Evolutionary conservation across 139 green algal species (phyloP), one percentile per base, ranked within the genome.

Genomic region (Chlorella sp.): DNA sequence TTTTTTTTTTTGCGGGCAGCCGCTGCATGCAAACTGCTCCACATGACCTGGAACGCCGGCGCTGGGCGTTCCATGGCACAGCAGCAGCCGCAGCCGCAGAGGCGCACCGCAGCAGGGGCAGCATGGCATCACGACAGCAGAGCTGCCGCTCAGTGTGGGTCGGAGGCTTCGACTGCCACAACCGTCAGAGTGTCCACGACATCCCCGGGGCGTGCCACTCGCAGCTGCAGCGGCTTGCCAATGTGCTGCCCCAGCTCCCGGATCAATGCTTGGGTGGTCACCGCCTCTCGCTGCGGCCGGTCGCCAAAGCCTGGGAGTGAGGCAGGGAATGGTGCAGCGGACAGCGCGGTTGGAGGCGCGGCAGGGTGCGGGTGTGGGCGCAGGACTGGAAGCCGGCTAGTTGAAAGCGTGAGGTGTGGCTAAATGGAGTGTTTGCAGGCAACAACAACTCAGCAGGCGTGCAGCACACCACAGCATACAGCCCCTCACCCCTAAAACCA

Each of bases 211-310:
- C 89, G 67, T 38, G 57, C 32, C 28, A 95, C 86, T 11, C 57
- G 25, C 69, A 94, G 57, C 68, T 85, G 57, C 84, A 94, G 79
- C n/a, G 70, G 67, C 51, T 74, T 68, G 21, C 91, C 88, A 16
- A 95, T 87, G 28, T 91, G 70, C 67, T 87, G 38, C n/a, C 76
- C 74, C 83, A 95, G 73, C 51, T 78, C 74, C 39, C 76, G 38
- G 76, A 93, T 88, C 26, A 95, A 74, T 9, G 56, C 57, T 6
- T 62, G 56, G n/a, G 91, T 91, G 34, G 85, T 93, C 25, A 84
- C 36, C 32, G 51, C 12, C 51, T 92, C 81, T 1, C 41, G 3
- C n/a, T n/a, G n/a, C 0, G 26, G 28, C 9, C 84, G 51, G 13
- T 74, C 76, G 30, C 68, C 68, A 83, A 89, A 85, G 1, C 85